Conservation (phyloP, 108 stramenopile species). For the Pseudonitzschia multistriata region DNA sequence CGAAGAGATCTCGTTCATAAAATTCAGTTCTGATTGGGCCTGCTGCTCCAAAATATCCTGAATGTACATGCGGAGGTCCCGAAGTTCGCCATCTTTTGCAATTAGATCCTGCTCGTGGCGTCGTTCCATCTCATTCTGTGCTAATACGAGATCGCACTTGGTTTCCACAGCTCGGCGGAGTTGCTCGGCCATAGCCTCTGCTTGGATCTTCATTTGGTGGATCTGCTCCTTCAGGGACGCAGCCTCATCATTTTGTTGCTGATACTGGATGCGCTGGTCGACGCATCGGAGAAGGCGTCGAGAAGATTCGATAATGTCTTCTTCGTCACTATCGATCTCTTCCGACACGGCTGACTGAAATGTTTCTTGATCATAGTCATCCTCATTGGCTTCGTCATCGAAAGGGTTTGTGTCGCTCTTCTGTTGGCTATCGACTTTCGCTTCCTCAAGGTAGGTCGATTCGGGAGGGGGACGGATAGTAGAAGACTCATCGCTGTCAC, state of each 20-base stretch:
- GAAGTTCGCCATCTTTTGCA: constrained; percentile 28
- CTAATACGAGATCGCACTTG: constrained; percentile 54
- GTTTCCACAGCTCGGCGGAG: constrained; percentile 47
- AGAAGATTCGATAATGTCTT: constrained; percentile 31
- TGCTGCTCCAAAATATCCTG: constrained; percentile 31
- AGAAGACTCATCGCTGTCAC: neutral
- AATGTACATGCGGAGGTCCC: constrained; percentile 22
- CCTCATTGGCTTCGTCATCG: constrained; percentile 8
- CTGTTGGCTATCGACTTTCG: neutral
- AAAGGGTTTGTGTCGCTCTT: neutral
- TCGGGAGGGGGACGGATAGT: constrained; percentile 1
- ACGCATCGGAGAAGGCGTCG: constrained; percentile 34
- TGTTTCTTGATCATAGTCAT: constrained; percentile 14
- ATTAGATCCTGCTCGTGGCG: constrained; percentile 34
- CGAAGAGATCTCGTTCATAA: constrained; percentile 48
- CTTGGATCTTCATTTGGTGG: constrained; percentile 38
- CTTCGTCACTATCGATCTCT: constrained; percentile 19
- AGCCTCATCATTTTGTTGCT: constrained; percentile 42
- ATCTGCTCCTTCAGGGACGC: constrained; percentile 31
- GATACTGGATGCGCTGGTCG: constrained; percentile 35
- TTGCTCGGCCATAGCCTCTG: constrained; percentile 44
- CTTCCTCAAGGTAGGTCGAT: neutral
- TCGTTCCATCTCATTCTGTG: constrained; percentile 52
- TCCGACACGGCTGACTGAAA: neutral
- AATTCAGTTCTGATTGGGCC: constrained; percentile 35